Evolutionary conservation across 305 asterid genomes (phyloP), one percentile per base, ranked within the genome.

Genomic region (Fraxinus platypoda): DNA sequence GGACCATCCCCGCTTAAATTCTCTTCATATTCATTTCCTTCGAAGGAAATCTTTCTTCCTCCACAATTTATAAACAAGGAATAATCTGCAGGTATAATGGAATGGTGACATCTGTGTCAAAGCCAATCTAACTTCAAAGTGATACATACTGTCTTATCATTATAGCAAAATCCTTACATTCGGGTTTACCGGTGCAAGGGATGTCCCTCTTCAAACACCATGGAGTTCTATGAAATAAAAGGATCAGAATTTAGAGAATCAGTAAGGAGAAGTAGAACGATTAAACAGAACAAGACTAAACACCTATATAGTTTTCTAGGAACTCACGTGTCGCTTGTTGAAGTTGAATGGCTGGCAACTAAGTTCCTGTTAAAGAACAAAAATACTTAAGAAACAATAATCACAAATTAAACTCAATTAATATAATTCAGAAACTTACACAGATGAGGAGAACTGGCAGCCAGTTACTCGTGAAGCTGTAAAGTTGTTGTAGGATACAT

Each of bases 401-500:
- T 77, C 33, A 30, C 41, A 81, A n/a, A 25, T 43, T 34, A 75
- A 77, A 78, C 33, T 62, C 75, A 30, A 78, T 52, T 41, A 1
- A 3, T 43, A 26, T 13, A 13, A n/a, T 6, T 11, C 5, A 23
- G 21, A 37, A 31, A 46, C 97, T 90, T 91, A 95, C 99, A 92
- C 43, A 37, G 15, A 75, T 78, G 90, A 77, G 81, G 90, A 5
- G 81, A 85, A 43, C 38, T 82, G 86, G 87, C 99, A 93, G 84
- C 85, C 81, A 13, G 15, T 0, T 80, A 75, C 2, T 54, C 86
- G 76, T 80, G 90, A 28, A 43, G 15, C 75, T 8, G 93, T 92
- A 83, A 95, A 94, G 79, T 91, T 90, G 88, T 95, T 95, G 91
- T 94, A 89, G 4, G 99, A 94, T 79, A 95, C 19, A 90, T 95